Conservation (phyloP, 2,329 filamentous ascomycete genomes). For the Botrytis medusae region DNA sequence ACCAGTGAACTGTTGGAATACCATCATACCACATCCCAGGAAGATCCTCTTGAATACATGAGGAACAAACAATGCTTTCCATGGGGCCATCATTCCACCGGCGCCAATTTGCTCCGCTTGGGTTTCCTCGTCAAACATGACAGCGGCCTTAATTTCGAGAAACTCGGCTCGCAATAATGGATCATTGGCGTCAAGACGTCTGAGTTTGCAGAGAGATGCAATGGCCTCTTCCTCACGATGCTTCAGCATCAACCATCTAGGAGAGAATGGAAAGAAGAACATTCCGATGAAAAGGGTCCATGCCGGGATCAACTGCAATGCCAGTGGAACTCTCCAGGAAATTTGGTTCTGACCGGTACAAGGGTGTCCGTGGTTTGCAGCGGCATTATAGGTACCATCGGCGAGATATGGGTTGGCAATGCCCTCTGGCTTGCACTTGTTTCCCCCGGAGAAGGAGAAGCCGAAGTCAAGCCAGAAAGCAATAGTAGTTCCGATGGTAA, state of each 20-base stretch:
- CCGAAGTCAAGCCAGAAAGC: slow-evolving; percentile 61
- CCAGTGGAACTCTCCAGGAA: slow-evolving; percentile 61
- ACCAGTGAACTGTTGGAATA: slow-evolving; percentile 52
- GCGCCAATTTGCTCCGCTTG: slow-evolving; percentile 41
- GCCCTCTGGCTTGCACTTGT: slow-evolving; percentile 39
- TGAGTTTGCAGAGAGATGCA: slow-evolving; percentile 46
- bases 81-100: slow-evolving; percentile 51
- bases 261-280: slow-evolving; percentile 53
- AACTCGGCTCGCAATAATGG: slow-evolving; percentile 56
- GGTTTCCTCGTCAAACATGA: slow-evolving; percentile 51
- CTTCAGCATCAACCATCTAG: slow-evolving; percentile 49
- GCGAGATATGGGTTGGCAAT: slow-evolving; percentile 15
- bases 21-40: slow-evolving; percentile 50
- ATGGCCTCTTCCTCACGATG: slow-evolving; percentile 47
- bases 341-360: slow-evolving; percentile 38
- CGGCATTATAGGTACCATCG: slow-evolving; percentile 44
- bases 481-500: slow-evolving; percentile 49
- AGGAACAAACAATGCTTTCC: slow-evolving; percentile 41
- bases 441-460: slow-evolving; percentile 49
- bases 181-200: slow-evolving; percentile 47
- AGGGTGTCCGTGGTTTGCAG: slow-evolving; percentile 52
- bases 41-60: slow-evolving; percentile 49
- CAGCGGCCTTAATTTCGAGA: slow-evolving; percentile 56
- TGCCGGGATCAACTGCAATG: slow-evolving; percentile 59
- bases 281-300: slow-evolving; percentile 58